Evolutionary conservation across 495 filamentous ascomycete species (phyloP), one percentile per base, ranked within the genome.

Genomic region (Aspergillus coremiiformis): DNA sequence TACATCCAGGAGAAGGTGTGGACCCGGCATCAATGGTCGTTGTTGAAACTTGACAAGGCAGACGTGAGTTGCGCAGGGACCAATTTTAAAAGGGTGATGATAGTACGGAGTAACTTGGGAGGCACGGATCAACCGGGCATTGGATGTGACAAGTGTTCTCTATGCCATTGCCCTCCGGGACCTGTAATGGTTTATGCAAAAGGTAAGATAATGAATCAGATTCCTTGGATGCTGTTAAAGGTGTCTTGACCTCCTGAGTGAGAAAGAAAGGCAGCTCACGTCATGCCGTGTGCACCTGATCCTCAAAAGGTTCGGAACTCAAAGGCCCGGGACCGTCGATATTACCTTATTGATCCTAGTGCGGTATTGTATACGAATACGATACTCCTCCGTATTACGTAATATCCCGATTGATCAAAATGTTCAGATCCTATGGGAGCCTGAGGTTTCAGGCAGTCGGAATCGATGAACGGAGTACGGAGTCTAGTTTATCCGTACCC

Each of bases 241-340:
- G n/a, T n/a, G n/a, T n/a, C n/a, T n/a, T n/a, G n/a, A n/a, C n/a
- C 21, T 22, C 27, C 37, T 41, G 37, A 41, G 37, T 41, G 21
- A 41, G 35, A 39, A 39, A 39, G 17, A 12, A 17, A 10, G 11
- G 21, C 20, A 12, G 10, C 51, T 47, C 52, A 54, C 52, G 52
- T 54, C 52, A 54, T 54, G n/a, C 42, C 24, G 23, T 30, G 6
- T 19, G 46, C 50, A 37, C 29, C 39, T 52, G 39, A 46, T 39
- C n/a, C 50, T 41, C n/a, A n/a, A n/a, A 27, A 44, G 22, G 11
- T n/a, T 22, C 49, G 49, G 49, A 45, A 32, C 51, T n/a, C n/a
- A n/a, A n/a, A n/a, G n/a, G n/a, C 43, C 21, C 33, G 27, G 35
- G 20, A 30, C 29, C 44, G 23, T 45, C 44, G 51, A 39, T n/a